These are phyloP conservation scores for Phragmites australis DNA, from an alignment of 176 grass and related monocot species.

Conservation along the genomic window DNA sequence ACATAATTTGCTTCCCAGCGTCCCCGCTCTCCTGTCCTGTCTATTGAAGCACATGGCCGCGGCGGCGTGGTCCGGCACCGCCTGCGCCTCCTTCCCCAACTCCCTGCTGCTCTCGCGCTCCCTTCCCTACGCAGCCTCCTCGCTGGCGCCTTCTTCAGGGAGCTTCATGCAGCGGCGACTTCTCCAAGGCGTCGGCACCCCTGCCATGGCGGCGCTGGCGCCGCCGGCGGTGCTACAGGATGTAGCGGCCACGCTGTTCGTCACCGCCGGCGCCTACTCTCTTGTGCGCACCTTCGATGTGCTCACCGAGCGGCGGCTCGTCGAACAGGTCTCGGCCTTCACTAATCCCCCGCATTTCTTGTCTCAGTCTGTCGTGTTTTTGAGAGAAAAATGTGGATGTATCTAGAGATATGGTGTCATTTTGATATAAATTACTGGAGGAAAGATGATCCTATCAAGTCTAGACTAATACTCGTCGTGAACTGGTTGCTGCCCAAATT, in stretches of 20 bases:
- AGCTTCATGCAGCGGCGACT: constrained; percentile 26
- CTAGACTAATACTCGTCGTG: neutral
- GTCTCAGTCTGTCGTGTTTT: neutral
- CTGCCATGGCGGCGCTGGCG: constrained; percentile 32
- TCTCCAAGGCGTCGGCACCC: constrained; percentile 14
- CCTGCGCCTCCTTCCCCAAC: constrained; percentile 6
- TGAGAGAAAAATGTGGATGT: neutral
- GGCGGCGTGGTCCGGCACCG: neutral
- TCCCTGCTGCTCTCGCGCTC: constrained; percentile 28
- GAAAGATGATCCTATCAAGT: neutral
- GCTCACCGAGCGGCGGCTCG: constrained; percentile 57
- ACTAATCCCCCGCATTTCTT: neutral
- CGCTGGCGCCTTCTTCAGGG: neutral
- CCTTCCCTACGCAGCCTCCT: no score
- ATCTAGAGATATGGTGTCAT: neutral
- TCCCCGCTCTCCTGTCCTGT: no score
- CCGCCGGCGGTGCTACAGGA: constrained; percentile 55
- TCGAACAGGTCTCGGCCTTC: constrained; percentile 65
- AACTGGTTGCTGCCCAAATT: neutral
- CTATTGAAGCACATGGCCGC: constrained; percentile 10
- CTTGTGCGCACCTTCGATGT: constrained; percentile 70
- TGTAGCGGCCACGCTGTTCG: constrained; percentile 42
- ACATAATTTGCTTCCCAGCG: no score
- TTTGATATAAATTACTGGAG: neutral
- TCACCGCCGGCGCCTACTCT: constrained; percentile 66